Percentiles rank a stretch among this genome's conserved stretches.
Evolutionary conservation across 306 rosid genomes (phyloP).

Genomic region (Vachellia pachyceras): DNA sequence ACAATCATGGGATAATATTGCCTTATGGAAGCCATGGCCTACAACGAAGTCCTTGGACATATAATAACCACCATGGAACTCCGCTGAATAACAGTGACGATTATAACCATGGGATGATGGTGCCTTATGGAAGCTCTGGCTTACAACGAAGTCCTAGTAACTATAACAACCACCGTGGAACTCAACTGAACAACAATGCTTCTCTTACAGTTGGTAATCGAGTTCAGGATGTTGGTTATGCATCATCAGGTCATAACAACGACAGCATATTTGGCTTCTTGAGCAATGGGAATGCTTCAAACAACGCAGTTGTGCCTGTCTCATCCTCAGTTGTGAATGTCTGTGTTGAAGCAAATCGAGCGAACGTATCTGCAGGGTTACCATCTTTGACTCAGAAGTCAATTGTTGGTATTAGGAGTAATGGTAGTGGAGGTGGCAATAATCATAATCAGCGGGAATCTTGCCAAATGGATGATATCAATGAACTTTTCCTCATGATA

Average conservation of each 20-base stretch:
- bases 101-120: not conserved
- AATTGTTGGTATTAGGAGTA: not conserved
- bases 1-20: not conserved
- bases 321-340: not conserved
- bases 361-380: not conserved
- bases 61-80: constrained; percentile 21
- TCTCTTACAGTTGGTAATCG: constrained; percentile 8
- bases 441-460: not conserved
- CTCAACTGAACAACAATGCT: constrained; percentile 32
- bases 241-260: not conserved
- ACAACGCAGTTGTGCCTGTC: not conserved
- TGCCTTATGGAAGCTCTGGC: not conserved
- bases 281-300: not conserved
- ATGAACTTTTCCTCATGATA: constrained; percentile 11
- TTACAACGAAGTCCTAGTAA: not conserved
- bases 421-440: constrained; percentile 11
- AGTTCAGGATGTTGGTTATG: not conserved
- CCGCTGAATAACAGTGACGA: constrained; percentile 7
- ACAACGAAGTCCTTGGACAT: not conserved
- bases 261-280: constrained; percentile 13
- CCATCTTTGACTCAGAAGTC: constrained; percentile 13
- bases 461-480: not conserved
- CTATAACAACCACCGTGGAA: constrained; percentile 4
- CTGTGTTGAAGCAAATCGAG: not conserved
- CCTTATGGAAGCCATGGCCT: not conserved